Evolutionary conservation across 495 filamentous ascomycete genomes (phyloP).

Genomic region (Tuber borchii): DNA sequence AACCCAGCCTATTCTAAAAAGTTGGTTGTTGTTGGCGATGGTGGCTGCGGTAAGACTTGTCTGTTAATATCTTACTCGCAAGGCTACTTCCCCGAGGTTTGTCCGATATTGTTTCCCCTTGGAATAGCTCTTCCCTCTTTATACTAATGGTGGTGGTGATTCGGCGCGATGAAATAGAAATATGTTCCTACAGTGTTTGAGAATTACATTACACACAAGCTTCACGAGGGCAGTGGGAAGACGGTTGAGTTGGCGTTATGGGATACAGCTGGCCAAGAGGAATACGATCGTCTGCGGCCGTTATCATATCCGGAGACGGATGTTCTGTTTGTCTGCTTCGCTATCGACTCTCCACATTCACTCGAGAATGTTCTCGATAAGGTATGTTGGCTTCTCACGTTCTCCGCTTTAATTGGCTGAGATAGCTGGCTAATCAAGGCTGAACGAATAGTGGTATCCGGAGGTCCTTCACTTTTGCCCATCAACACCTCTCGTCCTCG

Average conservation of each 20-base stretch:
- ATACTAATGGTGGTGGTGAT: conserved; percentile 6
- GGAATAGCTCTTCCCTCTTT: background rate
- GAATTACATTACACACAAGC: conserved; percentile 97
- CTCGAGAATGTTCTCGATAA: conserved; percentile 98
- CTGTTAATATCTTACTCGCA: conserved; percentile 95
- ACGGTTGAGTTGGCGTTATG: conserved; percentile 92
- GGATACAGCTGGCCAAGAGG: conserved; percentile 98
- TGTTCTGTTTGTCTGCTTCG: conserved; percentile 96
- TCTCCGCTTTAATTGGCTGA: conserved; percentile 13
- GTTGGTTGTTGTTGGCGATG: conserved; percentile 96
- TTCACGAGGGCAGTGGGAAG: conserved; percentile 78
- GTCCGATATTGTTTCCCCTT: conserved; percentile 23
- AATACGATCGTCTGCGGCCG: conserved; percentile 92
- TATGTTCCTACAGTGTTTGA: conserved; percentile 99
- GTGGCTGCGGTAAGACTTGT: conserved; percentile 98
- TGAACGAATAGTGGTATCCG: conserved; percentile 75
- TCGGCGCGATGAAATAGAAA: conserved; percentile 59
- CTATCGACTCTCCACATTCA: conserved; percentile 96
- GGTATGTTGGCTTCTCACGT: conserved; percentile 50
- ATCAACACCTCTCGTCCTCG: conserved; percentile 87
- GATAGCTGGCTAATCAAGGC: conserved; percentile 24
- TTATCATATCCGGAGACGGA: conserved; percentile 97
- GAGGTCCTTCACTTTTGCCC: conserved; percentile 99
- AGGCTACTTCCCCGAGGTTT: conserved; percentile 96
- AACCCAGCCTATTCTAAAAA: conserved; percentile 94